Evolutionary conservation across 2,329 filamentous ascomycete species (phyloP).

Genomic region (Helminthosporium solani): DNA sequence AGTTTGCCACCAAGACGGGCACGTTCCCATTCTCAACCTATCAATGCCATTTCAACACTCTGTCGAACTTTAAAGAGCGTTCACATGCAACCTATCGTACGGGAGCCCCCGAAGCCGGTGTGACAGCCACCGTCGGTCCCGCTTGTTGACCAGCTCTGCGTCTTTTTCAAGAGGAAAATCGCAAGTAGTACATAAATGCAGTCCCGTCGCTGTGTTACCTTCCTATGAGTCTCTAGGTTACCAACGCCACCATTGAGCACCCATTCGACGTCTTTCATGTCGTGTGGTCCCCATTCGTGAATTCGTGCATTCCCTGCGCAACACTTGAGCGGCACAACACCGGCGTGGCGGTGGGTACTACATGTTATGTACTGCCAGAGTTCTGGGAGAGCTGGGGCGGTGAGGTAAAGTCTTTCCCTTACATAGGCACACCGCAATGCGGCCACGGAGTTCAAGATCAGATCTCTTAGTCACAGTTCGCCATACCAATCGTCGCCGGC

Average conservation of each 20-base stretch:
- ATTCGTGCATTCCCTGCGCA: not conserved
- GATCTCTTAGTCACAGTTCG: not conserved
- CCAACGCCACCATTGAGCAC: not conserved
- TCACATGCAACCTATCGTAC: not conserved
- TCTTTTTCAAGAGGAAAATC: not conserved
- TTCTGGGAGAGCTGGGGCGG: not conserved
- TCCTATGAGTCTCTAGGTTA: conserved; percentile 5
- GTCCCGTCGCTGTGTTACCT: conserved; percentile 4
- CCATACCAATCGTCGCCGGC: not conserved
- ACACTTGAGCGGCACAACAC: not conserved
- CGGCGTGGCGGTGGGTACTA: not conserved
- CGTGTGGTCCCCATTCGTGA: not conserved
- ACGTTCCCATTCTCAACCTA: not conserved
- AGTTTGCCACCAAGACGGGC: not conserved
- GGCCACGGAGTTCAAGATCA: not conserved
- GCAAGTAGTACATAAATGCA: not conserved
- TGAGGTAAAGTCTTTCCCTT: not conserved
- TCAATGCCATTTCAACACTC: too few relatives aligned
- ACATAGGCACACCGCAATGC: not conserved
- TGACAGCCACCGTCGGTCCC: not conserved
- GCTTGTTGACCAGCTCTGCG: not conserved
- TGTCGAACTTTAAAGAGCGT: not conserved
- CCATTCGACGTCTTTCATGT: conserved; percentile 4
- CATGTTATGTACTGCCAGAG: not conserved
- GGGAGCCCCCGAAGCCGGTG: not conserved